Percentiles rank a stretch among this genome's conserved stretches.
Evolutionary conservation across 345 rosid species (phyloP).

Genomic region (Lepidium africanum): DNA sequence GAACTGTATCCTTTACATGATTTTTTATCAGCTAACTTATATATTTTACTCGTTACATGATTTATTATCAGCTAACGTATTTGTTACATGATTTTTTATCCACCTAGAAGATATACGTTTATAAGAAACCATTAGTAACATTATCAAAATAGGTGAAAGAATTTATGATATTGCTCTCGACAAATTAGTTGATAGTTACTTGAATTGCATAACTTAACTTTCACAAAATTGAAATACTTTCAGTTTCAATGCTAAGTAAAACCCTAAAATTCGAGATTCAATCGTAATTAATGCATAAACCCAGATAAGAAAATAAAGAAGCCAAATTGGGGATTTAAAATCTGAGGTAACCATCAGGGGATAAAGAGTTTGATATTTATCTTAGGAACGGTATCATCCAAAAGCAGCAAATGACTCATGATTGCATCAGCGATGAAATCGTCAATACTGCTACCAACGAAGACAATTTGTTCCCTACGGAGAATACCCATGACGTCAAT

Average conservation of each 20-base stretch:
- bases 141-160: not conserved
- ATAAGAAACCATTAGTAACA: not conserved
- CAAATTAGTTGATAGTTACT: not conserved
- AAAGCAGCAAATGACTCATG: slow-evolving; percentile 70
- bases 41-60: too few species aligned
- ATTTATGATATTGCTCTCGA: too few species aligned
- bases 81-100: not conserved
- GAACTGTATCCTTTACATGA: too few species aligned
- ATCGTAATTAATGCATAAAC: not conserved
- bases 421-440: slow-evolving; percentile 84
- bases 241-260: not conserved
- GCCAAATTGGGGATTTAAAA: not conserved
- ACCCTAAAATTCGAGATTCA: not conserved
- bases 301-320: not conserved
- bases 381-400: slow-evolving; percentile 86
- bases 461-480: slow-evolving; percentile 74
- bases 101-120: not conserved
- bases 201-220: not conserved
- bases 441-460: slow-evolving; percentile 64
- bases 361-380: slow-evolving; percentile 81
- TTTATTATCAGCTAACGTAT: too few species aligned
- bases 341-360: slow-evolving; percentile 91
- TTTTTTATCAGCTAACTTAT: too few species aligned
- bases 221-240: not conserved
- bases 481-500: slow-evolving; percentile 79